Conservation (phyloP, 257 asterid genomes). For the Fraxinus cuspidata region DNA sequence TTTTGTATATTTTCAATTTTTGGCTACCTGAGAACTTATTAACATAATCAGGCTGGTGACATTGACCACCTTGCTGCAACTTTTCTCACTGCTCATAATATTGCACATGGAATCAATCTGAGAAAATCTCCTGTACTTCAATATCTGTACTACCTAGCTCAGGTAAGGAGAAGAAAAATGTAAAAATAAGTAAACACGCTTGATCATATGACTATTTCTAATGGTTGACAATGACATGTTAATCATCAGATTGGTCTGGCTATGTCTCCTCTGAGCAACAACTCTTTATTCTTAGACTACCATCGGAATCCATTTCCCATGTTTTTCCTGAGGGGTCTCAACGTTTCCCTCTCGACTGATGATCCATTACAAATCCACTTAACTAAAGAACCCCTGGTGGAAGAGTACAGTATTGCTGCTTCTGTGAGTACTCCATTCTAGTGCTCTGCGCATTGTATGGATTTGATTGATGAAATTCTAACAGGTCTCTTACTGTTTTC, state of each 20-base stretch:
- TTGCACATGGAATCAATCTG: slow-evolving; percentile 94
- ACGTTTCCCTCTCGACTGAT: slow-evolving; percentile 93
- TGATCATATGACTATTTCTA: slow-evolving; percentile 17
- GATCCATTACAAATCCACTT: slow-evolving; percentile 97
- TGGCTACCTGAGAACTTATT: slow-evolving; percentile 14
- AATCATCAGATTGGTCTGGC: slow-evolving; percentile 91
- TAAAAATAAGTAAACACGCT: slow-evolving; percentile 9
- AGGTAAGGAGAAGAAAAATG: slow-evolving; percentile 51
- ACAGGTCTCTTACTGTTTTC: background rate
- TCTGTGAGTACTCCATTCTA: slow-evolving; percentile 56
- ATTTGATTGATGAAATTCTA: slow-evolving; percentile 8
- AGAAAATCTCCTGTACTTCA: slow-evolving; percentile 95
- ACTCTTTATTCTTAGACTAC: slow-evolving; percentile 91
- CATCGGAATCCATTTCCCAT: slow-evolving; percentile 94
- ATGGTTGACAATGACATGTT: slow-evolving; percentile 25
- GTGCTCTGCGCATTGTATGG: background rate
- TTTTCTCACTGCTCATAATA: slow-evolving; percentile 81
- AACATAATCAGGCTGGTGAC: slow-evolving; percentile 81
- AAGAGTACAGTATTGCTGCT: slow-evolving; percentile 98
- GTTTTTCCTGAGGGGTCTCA: slow-evolving; percentile 93
- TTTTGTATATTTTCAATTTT: background rate
- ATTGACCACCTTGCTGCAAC: slow-evolving; percentile 97
- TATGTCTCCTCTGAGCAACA: slow-evolving; percentile 98
- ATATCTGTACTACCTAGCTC: slow-evolving; percentile 86
- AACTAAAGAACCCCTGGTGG: slow-evolving; percentile 96